Evolutionary conservation across 2,329 filamentous ascomycete genomes (phyloP).

Genomic region (Diplocarpon mali): DNA sequence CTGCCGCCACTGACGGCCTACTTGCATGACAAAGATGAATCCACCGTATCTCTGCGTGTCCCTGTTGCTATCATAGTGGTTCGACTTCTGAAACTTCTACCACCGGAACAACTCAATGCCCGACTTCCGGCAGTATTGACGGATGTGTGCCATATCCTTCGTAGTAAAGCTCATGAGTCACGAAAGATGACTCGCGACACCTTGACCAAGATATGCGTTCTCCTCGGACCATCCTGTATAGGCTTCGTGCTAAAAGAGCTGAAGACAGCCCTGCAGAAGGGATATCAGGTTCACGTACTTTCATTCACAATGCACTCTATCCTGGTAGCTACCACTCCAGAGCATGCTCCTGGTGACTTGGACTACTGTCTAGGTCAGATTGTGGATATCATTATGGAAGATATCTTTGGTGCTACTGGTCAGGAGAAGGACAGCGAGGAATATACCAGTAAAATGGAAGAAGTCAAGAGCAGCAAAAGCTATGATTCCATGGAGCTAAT

Average conservation of each 20-base stretch:
- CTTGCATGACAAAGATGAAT: slow-evolving; percentile 88
- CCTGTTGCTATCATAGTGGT: slow-evolving; percentile 82
- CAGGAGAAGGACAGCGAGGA: slow-evolving; percentile 96
- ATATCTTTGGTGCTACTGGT: slow-evolving; percentile 85
- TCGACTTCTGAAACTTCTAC: slow-evolving; percentile 74
- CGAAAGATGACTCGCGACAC: slow-evolving; percentile 87
- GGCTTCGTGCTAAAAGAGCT: slow-evolving; percentile 91
- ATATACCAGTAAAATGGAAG: slow-evolving; percentile 91
- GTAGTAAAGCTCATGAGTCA: slow-evolving; percentile 79
- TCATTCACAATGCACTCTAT: slow-evolving; percentile 94
- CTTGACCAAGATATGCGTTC: slow-evolving; percentile 67
- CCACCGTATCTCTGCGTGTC: slow-evolving; percentile 84
- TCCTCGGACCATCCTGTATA: slow-evolving; percentile 74
- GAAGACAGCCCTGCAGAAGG: slow-evolving; percentile 67
- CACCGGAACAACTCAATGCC: slow-evolving; percentile 58
- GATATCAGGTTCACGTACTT: slow-evolving; percentile 89
- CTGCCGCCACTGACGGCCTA: slow-evolving; percentile 73
- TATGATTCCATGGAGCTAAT: slow-evolving; percentile 95
- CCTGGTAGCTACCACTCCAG: slow-evolving; percentile 61
- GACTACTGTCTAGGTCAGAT: slow-evolving; percentile 78
- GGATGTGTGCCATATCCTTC: slow-evolving; percentile 85
- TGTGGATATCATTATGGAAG: slow-evolving; percentile 85
- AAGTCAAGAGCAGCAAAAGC: slow-evolving; percentile 96
- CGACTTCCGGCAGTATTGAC: slow-evolving; percentile 75
- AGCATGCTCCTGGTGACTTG: slow-evolving; percentile 69